A percentile compares a stretch with the other conserved stretches of the same genome.
Evolutionary conservation across 371 early-diverging fungal genomes (phyloP).

Genomic region (Cladochytrium tenue): DNA sequence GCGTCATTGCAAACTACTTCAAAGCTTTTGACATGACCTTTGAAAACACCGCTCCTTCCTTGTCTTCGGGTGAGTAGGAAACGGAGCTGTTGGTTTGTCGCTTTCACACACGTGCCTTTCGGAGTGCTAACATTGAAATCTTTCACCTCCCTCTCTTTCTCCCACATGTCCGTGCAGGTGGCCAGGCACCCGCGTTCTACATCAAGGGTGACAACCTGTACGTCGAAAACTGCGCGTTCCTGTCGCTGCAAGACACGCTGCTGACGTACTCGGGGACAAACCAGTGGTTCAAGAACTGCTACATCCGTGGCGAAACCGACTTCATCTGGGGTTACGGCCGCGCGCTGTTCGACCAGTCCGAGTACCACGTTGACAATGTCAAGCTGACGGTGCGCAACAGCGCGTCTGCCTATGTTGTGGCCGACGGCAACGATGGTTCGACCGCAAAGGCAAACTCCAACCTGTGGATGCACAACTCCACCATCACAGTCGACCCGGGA

Average conservation of each 20-base stretch:
- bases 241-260: background rate
- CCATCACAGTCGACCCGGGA: background rate
- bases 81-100: too few relatives aligned
- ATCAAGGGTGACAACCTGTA: background rate
- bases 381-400: background rate
- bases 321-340: slow-evolving; percentile 1
- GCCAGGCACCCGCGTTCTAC: background rate
- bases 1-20: background rate
- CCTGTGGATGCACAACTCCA: background rate
- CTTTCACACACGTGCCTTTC: too few relatives aligned
- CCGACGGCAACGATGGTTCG: background rate
- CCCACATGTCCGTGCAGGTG: too few relatives aligned
- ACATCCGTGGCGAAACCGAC: background rate
- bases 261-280: background rate
- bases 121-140: too few relatives aligned
- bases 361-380: background rate
- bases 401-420: background rate
- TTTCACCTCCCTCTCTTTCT: too few relatives aligned
- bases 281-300: background rate
- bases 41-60: background rate
- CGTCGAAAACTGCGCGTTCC: background rate
- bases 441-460: background rate
- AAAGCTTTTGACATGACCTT: background rate
- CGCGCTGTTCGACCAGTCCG: background rate
- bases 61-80: too few relatives aligned